phyloP scores from a whole-genome alignment of 768 basidiomycete species.

The Exidia glandulosa region DNA sequence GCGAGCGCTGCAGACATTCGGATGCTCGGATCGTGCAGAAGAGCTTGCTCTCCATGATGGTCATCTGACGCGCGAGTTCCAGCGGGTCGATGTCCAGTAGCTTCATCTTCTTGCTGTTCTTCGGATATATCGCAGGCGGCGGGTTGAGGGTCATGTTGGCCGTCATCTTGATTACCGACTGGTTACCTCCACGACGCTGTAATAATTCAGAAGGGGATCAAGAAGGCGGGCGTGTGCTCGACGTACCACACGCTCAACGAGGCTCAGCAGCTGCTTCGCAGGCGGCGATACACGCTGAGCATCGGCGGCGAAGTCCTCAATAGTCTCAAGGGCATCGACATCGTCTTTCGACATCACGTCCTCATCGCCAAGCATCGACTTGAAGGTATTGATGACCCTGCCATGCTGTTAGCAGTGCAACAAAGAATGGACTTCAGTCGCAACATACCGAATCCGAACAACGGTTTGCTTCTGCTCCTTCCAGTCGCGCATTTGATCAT shows the following conservation, averaged over 20 bases:
- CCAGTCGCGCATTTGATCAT: slow-evolving; percentile 67
- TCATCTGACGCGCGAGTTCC: slow-evolving; percentile 87
- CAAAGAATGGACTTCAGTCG: not conserved
- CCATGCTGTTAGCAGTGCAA: slow-evolving; percentile 13
- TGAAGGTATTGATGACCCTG: slow-evolving; percentile 85
- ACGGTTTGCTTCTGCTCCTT: slow-evolving; percentile 73
- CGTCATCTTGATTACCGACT: slow-evolving; percentile 43
- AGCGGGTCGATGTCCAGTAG: slow-evolving; percentile 78
- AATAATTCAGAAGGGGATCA: not conserved
- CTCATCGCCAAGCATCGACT: slow-evolving; percentile 69
- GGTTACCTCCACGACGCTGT: slow-evolving; percentile 38
- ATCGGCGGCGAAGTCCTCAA: slow-evolving; percentile 61
- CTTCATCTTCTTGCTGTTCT: slow-evolving; percentile 59
- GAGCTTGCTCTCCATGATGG: slow-evolving; percentile 76
- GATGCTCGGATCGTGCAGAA: slow-evolving; percentile 83
- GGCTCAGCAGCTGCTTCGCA: slow-evolving; percentile 59
- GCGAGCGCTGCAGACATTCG: slow-evolving; percentile 80
- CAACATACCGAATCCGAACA: slow-evolving; percentile 70
- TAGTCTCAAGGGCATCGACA: slow-evolving; percentile 63
- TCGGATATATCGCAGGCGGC: slow-evolving; percentile 68
- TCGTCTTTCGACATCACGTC: slow-evolving; percentile 83
- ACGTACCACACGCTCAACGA: slow-evolving; percentile 75
- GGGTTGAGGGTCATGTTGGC: slow-evolving; percentile 44
- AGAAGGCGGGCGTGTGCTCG: not conserved
- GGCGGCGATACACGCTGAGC: slow-evolving; percentile 47